A percentile compares a stretch with the other conserved stretches of the same genome.
Evolutionary conservation across 768 basidiomycete genomes (phyloP).

Genomic region (Panaeolus papilionaceus): DNA sequence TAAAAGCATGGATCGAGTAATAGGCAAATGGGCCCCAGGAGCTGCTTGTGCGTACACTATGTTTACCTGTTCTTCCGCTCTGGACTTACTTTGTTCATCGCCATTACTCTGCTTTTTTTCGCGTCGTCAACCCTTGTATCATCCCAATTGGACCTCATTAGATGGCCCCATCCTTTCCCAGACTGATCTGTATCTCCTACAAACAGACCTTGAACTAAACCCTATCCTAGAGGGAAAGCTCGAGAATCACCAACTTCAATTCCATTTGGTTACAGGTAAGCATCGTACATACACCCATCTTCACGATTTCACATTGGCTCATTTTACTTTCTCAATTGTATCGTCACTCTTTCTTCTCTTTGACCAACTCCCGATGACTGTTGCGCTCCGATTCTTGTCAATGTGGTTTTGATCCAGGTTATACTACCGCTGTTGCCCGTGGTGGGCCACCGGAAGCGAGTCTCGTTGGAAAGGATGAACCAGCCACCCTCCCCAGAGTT

Average conservation of each 20-base stretch:
- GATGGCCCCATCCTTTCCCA: constrained; percentile 83
- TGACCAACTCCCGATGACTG: background rate
- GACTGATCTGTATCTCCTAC: constrained; percentile 82
- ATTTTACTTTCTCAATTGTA: background rate
- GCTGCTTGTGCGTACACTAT: constrained; percentile 42
- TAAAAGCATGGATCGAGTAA: constrained; percentile 24
- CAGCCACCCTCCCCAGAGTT: constrained; percentile 73
- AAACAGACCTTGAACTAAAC: constrained; percentile 71
- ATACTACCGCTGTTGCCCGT: constrained; percentile 19
- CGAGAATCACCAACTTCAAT: constrained; percentile 64
- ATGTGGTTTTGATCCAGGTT: constrained; percentile 17
- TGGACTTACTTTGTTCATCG: constrained; percentile 14
- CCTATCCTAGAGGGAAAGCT: constrained; percentile 68
- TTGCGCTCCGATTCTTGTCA: background rate
- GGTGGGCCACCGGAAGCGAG: constrained; percentile 19
- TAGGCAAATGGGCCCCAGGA: constrained; percentile 52
- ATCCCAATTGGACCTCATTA: constrained; percentile 32
- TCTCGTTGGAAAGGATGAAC: constrained; percentile 53
- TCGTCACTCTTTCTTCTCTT: background rate
- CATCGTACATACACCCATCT: constrained; percentile 3
- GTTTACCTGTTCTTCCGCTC: background rate
- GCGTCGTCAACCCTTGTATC: background rate
- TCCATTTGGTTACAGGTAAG: constrained; percentile 74
- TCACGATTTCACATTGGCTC: constrained; percentile 26
- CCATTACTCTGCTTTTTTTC: background rate